Evolutionary conservation across 169 alveolate species (phyloP), one percentile per base, ranked within the genome.

Genomic region (Eimeria acervulina): DNA sequence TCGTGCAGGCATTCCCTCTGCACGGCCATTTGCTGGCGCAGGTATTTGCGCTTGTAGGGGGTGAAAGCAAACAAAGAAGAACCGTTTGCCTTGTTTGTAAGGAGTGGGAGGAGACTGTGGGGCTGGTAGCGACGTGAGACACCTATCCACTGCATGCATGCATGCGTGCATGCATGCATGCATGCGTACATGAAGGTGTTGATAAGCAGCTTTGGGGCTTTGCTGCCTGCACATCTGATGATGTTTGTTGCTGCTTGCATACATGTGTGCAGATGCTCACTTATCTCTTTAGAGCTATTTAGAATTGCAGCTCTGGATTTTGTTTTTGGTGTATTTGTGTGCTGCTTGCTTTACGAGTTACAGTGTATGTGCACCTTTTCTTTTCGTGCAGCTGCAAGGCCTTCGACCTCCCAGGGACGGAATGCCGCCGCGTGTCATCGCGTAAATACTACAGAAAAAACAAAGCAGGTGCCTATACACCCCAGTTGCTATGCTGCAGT

Each of bases 11-110:
- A 0, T 33, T 68, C 17, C 87, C 87, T 31, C 87, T 76, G 0
- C 59, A 76, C 59, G 87, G 87, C 51, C 87, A 76, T 40, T 10
- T 76, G 38, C 87, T 76, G 6, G 33, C 52, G 1, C 61, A 76
- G 59, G 87, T 76, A 36, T 23, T 76, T 36, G 59, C 59, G 61
- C 23, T 76, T 0, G 87, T 36, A 0, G 87, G 52, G n/a, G 87
- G n/a, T 0, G 13, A 28, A 33, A 17, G 5, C 28, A 26, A 8
- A n/a, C 61, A 76, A 19, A 28, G 12, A 33, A 7, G 12, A 42
- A 26, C 33, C 15, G 61, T 76, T 7, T 21, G 19, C 8, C 59
- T 76, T 19, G 87, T 76, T n/a, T 76, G 87, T 61, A 76, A 76
- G n/a, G 31, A 76, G 6, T 76, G 87, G 87, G 26, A 40, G 44